Evolutionary conservation across 768 basidiomycete species (phyloP), one percentile per base, ranked within the genome.

Genomic region (Russula vinacea): DNA sequence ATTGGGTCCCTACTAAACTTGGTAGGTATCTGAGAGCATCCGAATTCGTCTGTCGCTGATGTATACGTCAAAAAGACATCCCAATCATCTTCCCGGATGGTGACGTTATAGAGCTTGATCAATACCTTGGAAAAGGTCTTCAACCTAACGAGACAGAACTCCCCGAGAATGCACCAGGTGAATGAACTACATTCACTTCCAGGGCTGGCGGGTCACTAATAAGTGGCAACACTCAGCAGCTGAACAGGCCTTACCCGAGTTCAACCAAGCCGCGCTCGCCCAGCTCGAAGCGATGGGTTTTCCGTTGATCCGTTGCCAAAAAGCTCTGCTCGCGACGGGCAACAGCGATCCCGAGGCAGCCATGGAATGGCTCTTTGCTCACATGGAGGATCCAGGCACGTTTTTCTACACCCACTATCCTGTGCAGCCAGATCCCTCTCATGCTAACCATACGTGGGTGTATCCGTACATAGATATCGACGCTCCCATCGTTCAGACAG

Each of bases 1-100:
- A 94, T 69, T 98, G 97, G 97, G 92, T 99, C 1, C 97, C 97
- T 0, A 82, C 88, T 3, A 99, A 99, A 76, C 80, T 98, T 33
- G 92, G 94, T 93, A 66, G 19, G 84, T 49, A 37, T 17, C 4
- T 42, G 9, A 8, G 14, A 9, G 40, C 11, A 19, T 32, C 16
- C 24, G 47, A 22, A 19, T 24, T 37, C 35, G 37, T 52, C 17
- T 11, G 44, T 19, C 58, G 44, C 33, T 62, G 10, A 49, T 19
- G 45, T 14, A 19, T 19, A 24, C 22, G 26, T 62, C 8, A 19
- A 68, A 13, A 22, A 94, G 96, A 97, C 66, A 91, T 98, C 39
- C 94, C 96, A 0, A 75, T 98, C 16, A 75, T 85, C 44, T 75
- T 98, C 0, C 88, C 92, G 0, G 69, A 76, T 2, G 78, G 79